Base-by-base conservation (phyloP, 164 flowering plant species). In the Tinospora cordifolia region DNA sequence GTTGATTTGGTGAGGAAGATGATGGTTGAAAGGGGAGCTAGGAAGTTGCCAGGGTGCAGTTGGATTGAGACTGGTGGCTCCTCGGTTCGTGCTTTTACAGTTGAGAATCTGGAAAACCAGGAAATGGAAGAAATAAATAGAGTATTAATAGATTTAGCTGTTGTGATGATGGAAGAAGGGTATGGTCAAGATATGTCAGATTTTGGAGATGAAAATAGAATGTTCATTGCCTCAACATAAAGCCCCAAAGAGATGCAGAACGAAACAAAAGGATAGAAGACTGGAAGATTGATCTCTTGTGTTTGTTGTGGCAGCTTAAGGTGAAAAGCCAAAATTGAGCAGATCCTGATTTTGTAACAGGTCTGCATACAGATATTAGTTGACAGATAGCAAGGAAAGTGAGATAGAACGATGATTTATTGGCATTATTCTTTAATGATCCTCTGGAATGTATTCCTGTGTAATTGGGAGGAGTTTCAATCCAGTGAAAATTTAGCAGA, bases 51-150 rank as follows among this genome's bases (percentile, higher is more conserved):
- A n/a, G 79, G 73, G 2, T 59, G 70, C 40, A 79, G 75, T 76
- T 79, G 81, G 81, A 60, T 79, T 46, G 81, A 79, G 74, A 59
- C 68, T 24, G 69, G 74, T 60, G 71, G 65, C 65, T 14, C 38
- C 12, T n/a, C n/a, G n/a, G 22, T 75, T 65, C 66, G 15, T 66
- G 72, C 73, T 25, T 75, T 78, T 59, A 54, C 71, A 3, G 65
- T 64, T 8, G 76, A 75, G 51, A 47, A 69, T 34, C 38, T 49
- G 11, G 66, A 34, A n/a, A 67, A 22, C 27, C 65, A 8, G 46
- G 67, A 47, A 21, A 72, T 69, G 68, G 73, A 72, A 67, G 72
- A 69, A 25, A 25, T 72, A 65, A 54, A 25, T 47, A 72, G 58
- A 40, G 59, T n/a, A 59, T 36, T 76, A 71, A 21, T 24, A 38